Evolutionary conservation across 306 rosid genomes (phyloP).

Genomic region (Herpetospermum pedunculosum): DNA sequence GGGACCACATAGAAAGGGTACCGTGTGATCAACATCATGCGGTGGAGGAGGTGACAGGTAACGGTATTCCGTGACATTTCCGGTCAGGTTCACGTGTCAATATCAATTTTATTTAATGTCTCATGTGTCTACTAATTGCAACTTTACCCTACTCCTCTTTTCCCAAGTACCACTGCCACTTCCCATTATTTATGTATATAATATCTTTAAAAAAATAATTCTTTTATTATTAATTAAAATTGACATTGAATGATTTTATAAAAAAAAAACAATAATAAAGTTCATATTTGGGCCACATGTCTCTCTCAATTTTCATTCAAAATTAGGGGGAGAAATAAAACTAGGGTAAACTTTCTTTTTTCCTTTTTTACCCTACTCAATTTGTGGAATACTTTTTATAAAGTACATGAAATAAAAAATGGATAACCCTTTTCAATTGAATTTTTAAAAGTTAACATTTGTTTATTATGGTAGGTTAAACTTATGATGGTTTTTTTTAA

Average conservation of each 20-base stretch:
- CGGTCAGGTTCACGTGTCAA: not conserved
- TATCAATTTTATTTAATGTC: not conserved
- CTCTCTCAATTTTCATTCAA: not conserved
- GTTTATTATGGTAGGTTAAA: too few species aligned
- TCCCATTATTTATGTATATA: not conserved
- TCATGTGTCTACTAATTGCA: not conserved
- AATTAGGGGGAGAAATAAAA: too few species aligned
- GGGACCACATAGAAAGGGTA: not conserved
- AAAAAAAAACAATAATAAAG: not conserved
- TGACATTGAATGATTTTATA: not conserved
- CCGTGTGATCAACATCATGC: conserved; percentile 7
- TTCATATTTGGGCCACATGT: not conserved
- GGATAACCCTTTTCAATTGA: too few species aligned
- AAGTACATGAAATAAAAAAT: too few species aligned
- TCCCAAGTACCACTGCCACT: not conserved
- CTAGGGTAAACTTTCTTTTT: too few species aligned
- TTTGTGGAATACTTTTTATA: too few species aligned
- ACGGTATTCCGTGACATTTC: not conserved
- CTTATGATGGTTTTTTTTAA: too few species aligned
- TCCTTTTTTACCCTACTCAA: too few species aligned
- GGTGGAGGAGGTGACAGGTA: not conserved
- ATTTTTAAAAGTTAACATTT: too few species aligned
- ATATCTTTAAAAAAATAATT: not conserved
- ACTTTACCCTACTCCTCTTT: not conserved
- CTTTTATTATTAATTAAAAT: not conserved